Conservation (phyloP, 495 filamentous ascomycete genomes). For the Penicillium angulare region DNA sequence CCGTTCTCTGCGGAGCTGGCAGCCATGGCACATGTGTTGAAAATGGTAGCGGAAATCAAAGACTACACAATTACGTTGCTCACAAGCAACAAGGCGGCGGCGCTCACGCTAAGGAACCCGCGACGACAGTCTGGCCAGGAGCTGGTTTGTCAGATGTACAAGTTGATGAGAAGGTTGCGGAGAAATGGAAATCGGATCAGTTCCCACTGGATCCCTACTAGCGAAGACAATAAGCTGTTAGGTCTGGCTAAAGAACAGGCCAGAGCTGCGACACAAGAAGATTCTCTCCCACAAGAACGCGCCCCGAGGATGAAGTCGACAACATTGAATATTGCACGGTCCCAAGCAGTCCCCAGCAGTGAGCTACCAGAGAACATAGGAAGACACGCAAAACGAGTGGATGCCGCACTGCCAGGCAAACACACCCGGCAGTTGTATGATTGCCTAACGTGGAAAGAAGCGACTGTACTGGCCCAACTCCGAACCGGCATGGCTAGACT, state of each 20-base stretch:
- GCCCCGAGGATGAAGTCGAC: too few relatives aligned
- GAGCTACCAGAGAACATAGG: conserved; percentile 17
- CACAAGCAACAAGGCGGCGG: neutral
- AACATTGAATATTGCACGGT: conserved; percentile 1
- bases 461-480: conserved; percentile 1
- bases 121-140: neutral
- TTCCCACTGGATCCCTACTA: conserved; percentile 9
- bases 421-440: conserved; percentile 12
- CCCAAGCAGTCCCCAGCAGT: conserved; percentile 10
- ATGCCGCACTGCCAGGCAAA: conserved; percentile 28
- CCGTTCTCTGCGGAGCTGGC: too few relatives aligned
- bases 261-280: conserved; percentile 10
- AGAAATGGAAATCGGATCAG: conserved; percentile 14
- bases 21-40: too few relatives aligned
- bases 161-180: conserved; percentile 1
- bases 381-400: conserved; percentile 27
- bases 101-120: neutral
- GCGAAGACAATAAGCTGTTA: conserved; percentile 15
- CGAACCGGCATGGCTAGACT: too few relatives aligned
- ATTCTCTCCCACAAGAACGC: conserved; percentile 7
- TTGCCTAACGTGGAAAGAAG: conserved; percentile 29
- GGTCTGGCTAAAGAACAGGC: conserved; percentile 21
- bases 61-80: conserved; percentile 1
- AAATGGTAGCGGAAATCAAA: too few relatives aligned
- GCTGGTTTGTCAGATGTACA: neutral